phyloP scores from a whole-genome alignment of 2,329 filamentous ascomycete genomes.

The Fusarium tanahbumbuense region DNA sequence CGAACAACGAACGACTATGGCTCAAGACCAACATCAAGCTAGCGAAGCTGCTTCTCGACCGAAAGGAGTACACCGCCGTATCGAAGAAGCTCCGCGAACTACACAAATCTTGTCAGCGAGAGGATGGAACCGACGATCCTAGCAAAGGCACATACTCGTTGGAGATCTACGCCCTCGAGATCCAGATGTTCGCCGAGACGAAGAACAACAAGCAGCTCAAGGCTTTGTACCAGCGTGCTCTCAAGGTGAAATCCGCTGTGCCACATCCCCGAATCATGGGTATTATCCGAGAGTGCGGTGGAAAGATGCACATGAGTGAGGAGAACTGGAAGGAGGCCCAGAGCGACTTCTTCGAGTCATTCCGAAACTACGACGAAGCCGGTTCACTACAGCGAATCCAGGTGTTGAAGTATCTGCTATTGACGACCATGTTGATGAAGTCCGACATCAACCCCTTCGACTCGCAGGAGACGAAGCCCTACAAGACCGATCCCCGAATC shows the following conservation, averaged over 20 bases:
- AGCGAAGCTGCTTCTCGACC: slow-evolving; percentile 88
- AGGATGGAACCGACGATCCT: slow-evolving; percentile 89
- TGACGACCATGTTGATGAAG: slow-evolving; percentile 98
- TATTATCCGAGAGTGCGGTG: slow-evolving; percentile 97
- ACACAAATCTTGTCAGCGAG: slow-evolving; percentile 86
- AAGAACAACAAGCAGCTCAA: slow-evolving; percentile 98
- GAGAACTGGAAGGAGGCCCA: slow-evolving; percentile 99
- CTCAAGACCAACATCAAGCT: slow-evolving; percentile 99
- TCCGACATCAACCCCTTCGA: slow-evolving; percentile 99
- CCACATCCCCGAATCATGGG: slow-evolving; percentile 99
- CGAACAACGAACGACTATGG: slow-evolving; percentile 97
- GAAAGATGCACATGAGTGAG: slow-evolving; percentile 99
- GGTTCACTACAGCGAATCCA: slow-evolving; percentile 96
- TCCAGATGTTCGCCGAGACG: slow-evolving; percentile 98
- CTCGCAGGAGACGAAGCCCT: slow-evolving; percentile 98
- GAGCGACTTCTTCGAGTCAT: slow-evolving; percentile 98
- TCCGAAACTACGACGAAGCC: slow-evolving; percentile 98
- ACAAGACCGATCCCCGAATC: slow-evolving; percentile 94
- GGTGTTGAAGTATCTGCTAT: slow-evolving; percentile 94
- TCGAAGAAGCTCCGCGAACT: slow-evolving; percentile 88
- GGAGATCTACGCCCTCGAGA: slow-evolving; percentile 96
- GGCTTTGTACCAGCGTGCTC: slow-evolving; percentile 87
- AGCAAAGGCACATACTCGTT: slow-evolving; percentile 97
- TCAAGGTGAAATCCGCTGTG: slow-evolving; percentile 94
- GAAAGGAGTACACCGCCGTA: slow-evolving; percentile 85